These are phyloP conservation scores for Torulaspora gathmanii DNA, from an alignment of 805 yeast genomes.

Conservation along the genomic window DNA sequence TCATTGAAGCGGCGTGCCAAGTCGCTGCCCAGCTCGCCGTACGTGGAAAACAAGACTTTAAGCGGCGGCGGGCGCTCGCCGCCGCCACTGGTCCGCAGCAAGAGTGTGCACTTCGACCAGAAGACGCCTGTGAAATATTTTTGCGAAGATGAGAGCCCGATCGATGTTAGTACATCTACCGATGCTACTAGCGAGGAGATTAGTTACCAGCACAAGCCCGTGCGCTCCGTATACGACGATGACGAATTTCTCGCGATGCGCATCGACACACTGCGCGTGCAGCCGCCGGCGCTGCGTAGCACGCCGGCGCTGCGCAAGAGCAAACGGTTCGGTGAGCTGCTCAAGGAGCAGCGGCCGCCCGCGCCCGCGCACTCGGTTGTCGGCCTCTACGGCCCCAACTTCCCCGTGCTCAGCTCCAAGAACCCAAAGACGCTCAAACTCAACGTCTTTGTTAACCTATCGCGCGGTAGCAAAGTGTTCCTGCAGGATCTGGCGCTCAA, in stretches of 20 bases:
- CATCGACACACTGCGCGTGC: conserved; percentile 5
- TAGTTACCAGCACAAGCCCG: conserved; percentile 25
- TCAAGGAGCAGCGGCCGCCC: not conserved
- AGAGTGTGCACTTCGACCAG: conserved; percentile 77
- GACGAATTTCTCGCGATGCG: conserved; percentile 12
- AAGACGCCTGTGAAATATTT: conserved; percentile 68
- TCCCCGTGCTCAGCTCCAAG: conserved; percentile 24
- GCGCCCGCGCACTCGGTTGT: conserved; percentile 13
- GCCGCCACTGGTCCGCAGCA: conserved; percentile 41
- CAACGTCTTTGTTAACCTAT: conserved; percentile 26
- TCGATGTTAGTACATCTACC: conserved; percentile 48
- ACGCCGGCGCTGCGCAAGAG: conserved; percentile 5
- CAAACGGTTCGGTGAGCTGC: not conserved
- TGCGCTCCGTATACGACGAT: conserved; percentile 12
- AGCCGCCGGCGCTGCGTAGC: not conserved
- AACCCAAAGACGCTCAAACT: conserved; percentile 26
- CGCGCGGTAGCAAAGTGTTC: conserved; percentile 18
- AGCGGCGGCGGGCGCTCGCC: conserved; percentile 2
- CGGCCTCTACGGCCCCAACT: conserved; percentile 30
- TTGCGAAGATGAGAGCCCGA: conserved; percentile 67
- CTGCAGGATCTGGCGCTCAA: conserved; percentile 22
- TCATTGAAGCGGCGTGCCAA: conserved; percentile 36
- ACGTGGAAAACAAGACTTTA: conserved; percentile 6
- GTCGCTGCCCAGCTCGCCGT: conserved; percentile 43
- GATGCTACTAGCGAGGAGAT: conserved; percentile 36